A percentile compares a stretch with the other conserved stretches of the same genome.
Evolutionary conservation across 2,329 filamentous ascomycete species (phyloP).

Genomic region (Diplodia corticola): DNA sequence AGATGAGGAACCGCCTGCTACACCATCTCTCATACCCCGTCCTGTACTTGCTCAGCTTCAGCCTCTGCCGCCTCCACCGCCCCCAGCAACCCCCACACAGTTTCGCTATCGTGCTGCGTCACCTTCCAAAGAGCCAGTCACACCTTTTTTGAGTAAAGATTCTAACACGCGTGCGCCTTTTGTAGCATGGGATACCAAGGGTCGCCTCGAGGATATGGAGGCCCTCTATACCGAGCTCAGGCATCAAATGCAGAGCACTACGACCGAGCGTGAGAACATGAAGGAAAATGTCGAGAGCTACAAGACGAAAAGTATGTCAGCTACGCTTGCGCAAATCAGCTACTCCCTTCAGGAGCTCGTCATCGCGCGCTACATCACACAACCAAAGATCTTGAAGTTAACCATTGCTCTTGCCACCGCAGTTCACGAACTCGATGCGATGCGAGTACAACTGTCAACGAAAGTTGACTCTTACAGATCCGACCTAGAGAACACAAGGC

Average conservation of each 20-base stretch:
- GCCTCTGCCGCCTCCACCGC: slow-evolving; percentile 16
- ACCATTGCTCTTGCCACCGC: slow-evolving; percentile 19
- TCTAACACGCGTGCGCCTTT: slow-evolving; percentile 62
- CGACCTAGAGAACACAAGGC: slow-evolving; percentile 66
- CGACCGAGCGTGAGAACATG: slow-evolving; percentile 66
- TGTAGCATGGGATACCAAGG: slow-evolving; percentile 78
- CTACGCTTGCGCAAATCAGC: slow-evolving; percentile 12
- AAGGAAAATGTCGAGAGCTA: slow-evolving; percentile 74
- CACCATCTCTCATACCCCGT: slow-evolving; percentile 21
- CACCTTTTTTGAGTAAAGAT: slow-evolving; percentile 66
- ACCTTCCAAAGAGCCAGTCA: slow-evolving; percentile 18
- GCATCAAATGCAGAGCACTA: slow-evolving; percentile 68
- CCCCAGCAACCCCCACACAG: neutral
- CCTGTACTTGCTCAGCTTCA: slow-evolving; percentile 24
- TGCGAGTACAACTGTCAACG: slow-evolving; percentile 52
- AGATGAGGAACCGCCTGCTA: slow-evolving; percentile 18
- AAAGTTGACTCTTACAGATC: slow-evolving; percentile 59
- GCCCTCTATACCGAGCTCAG: slow-evolving; percentile 70
- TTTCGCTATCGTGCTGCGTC: neutral
- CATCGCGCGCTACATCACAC: neutral
- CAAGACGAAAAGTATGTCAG: slow-evolving; percentile 68
- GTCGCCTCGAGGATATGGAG: slow-evolving; percentile 74
- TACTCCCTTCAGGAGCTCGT: slow-evolving; percentile 18
- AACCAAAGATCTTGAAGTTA: slow-evolving; percentile 26
- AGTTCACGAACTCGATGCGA: slow-evolving; percentile 60